Conservation (phyloP, 352 stramenopile genomes). For the Globisporangium canariense region DNA sequence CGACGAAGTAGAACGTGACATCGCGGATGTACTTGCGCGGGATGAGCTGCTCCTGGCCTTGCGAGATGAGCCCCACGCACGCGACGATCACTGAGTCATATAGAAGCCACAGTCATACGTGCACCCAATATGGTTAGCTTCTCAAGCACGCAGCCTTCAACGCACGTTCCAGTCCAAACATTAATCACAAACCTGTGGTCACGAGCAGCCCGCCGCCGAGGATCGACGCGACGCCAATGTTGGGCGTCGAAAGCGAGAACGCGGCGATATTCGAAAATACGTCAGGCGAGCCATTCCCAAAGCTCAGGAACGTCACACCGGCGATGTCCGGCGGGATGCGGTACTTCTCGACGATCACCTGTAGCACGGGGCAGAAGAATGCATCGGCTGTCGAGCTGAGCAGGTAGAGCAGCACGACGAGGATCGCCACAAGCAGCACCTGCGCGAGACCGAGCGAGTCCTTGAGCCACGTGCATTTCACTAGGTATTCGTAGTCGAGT, state of each 20-base stretch:
- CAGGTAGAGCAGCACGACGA: slow-evolving; percentile 69
- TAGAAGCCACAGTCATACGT: not conserved
- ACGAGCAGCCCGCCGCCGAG: slow-evolving; percentile 67
- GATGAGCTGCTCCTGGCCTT: slow-evolving; percentile 71
- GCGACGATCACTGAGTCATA: slow-evolving; percentile 50
- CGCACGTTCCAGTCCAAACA: not conserved
- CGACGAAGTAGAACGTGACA: slow-evolving; percentile 70
- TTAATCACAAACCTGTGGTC: slow-evolving; percentile 42
- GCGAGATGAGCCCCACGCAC: slow-evolving; percentile 65
- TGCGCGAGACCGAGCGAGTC: slow-evolving; percentile 37
- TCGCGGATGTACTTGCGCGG: slow-evolving; percentile 73
- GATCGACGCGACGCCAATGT: slow-evolving; percentile 67
- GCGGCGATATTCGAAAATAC: slow-evolving; percentile 81
- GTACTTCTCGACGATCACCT: slow-evolving; percentile 76
- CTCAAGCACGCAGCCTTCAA: not conserved
- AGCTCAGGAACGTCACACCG: slow-evolving; percentile 79
- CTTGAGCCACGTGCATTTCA: slow-evolving; percentile 48
- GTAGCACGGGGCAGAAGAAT: slow-evolving; percentile 77
- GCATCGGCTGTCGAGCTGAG: slow-evolving; percentile 78
- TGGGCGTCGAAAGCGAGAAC: slow-evolving; percentile 57
- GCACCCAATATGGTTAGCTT: not conserved
- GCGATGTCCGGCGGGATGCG: slow-evolving; percentile 69
- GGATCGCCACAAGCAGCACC: slow-evolving; percentile 37
- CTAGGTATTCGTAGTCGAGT: slow-evolving; percentile 66
- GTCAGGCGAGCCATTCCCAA: slow-evolving; percentile 74